Base-by-base conservation (phyloP, 2,329 filamentous ascomycete genomes). In the Byssothecium circinans region DNA sequence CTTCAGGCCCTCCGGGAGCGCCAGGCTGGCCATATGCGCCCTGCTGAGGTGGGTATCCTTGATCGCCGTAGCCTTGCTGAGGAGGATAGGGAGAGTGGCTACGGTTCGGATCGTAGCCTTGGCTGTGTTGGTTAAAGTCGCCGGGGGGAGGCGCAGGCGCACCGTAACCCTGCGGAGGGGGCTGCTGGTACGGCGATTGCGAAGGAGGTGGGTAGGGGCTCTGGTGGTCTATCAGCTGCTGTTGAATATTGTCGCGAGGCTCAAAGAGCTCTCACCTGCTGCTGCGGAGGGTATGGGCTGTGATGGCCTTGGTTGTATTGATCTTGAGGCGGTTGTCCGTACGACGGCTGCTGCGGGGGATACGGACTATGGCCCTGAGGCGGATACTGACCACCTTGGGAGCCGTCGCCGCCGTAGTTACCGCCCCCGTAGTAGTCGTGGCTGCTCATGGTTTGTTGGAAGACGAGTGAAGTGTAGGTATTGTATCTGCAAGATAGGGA, bases 61-160 rank as follows among this genome's bases (percentile, higher is more conserved):
- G 50, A 78, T 45, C 42, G 15, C 60, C 59, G 43, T 68, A 64
- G 12, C 59, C 60, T 27, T 57, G 53, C 39, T 60, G 49, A 3
- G 62, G 64, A 33, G 65, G 62, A 46, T 71, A 71, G 32, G 68
- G 68, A 30, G 65, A 69, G 34, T 65, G 59, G 36, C 61, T 60
- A 50, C 69, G 68, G 50, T 69, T 68, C 11, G 57, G 62, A 41
- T 71, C 67, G 52, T 70, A 60, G 11, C 14, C 17, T 22, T 37
- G 35, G 20, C 19, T 20, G 51, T 54, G 54, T 23, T 70, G 68
- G 34, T 68, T 57, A 43, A 68, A 63, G 33, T 59, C 58, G 14
- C 54, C 61, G 17, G 60, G 61, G 14, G 35, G 35, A 22, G 17
- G 17, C 18, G 15, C 17, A 22, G 35, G 19, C 18, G 62, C 59